Base-by-base conservation (phyloP, 2,329 filamentous ascomycete genomes). In the Xylariomycetidae sp. region DNA sequence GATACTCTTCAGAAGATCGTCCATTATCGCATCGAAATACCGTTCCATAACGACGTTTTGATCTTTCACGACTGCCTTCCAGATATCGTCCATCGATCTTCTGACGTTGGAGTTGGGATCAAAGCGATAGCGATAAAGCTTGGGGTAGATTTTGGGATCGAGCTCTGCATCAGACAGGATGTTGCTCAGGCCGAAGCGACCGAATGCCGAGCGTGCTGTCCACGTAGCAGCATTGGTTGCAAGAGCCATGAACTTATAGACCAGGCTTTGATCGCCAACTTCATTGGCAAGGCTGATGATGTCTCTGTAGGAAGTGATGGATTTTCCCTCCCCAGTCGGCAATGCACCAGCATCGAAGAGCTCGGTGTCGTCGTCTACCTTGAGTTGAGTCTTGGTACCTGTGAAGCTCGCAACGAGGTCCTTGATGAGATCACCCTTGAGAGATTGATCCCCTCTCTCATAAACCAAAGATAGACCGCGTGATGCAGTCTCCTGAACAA, bases 241-340 rank as follows among this genome's bases (percentile, higher is more conserved):
- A 46, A 98, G 72, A 1, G 89, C 90, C 92, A 98, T 98, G 64
- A 98, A 97, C 41, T 89, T 88, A 66, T 98, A 98, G 1, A 97
- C 86, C n/a, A 98, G 69, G 48, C 85, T 89, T 38, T 92, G 90
- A 51, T 98, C 90, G 9, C 92, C 92, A 20, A 96, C 89, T 62
- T 98, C 92, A 27, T 90, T 87, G n/a, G 92, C 92, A 30, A 98
- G 69, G 47, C 74, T 92, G 59, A 98, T 85, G 46, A 98, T 97
- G 53, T 98, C 92, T 56, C 94, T 95, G 66, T 98, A 98, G 0
- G 90, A 97, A 0, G 88, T 96, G 35, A 97, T 77, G 0, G 88
- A 88, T 46, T 75, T 87, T 6, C 88, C 88, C 44, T 95, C 88
- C 4, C 89, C 88, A 0, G 89, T 97, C 0, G 89, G 89, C 10